Conservation (phyloP, 2,329 filamentous ascomycete species). For the Xylaria sp. region DNA sequence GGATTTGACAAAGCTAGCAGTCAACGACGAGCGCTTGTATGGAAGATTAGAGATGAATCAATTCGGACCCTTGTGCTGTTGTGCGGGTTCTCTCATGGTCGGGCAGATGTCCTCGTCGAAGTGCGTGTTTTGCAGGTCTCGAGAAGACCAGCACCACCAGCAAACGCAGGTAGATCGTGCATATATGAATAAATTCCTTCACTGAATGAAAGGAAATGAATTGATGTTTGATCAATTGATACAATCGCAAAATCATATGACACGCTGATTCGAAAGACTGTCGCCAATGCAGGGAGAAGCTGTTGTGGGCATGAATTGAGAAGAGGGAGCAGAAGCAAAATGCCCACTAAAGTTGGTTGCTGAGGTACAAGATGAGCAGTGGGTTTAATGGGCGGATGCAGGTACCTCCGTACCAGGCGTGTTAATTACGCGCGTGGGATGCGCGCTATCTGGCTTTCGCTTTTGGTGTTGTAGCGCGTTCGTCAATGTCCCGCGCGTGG, state of each 20-base stretch:
- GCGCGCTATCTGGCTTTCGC: slow-evolving; percentile 42
- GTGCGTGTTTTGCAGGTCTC: slow-evolving; percentile 25
- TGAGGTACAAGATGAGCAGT: slow-evolving; percentile 44
- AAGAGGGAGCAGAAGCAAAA: slow-evolving; percentile 34
- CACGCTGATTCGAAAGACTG: slow-evolving; percentile 8
- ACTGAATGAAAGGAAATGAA: neutral
- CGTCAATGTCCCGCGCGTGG: slow-evolving; percentile 39
- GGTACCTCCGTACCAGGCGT: slow-evolving; percentile 44
- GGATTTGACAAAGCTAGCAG: neutral
- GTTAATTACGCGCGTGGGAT: slow-evolving; percentile 42
- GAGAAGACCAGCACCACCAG: slow-evolving; percentile 10
- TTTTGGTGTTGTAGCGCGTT: slow-evolving; percentile 40
- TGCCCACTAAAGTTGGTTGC: slow-evolving; percentile 36
- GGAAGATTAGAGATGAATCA: slow-evolving; percentile 15
- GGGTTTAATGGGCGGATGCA: slow-evolving; percentile 43
- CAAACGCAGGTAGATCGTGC: slow-evolving; percentile 3
- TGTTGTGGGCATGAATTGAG: slow-evolving; percentile 15
- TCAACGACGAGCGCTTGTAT: neutral
- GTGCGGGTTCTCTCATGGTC: slow-evolving; percentile 15
- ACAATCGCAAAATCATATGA: slow-evolving; percentile 13
- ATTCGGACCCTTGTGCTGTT: neutral
- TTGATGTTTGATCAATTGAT: neutral
- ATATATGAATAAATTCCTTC: slow-evolving; percentile 3
- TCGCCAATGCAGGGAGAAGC: slow-evolving; percentile 18
- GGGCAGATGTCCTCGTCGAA: neutral